These are phyloP conservation scores for Bimuria novae-zelandiae DNA, from an alignment of 2,329 filamentous ascomycete species.

Conservation along the genomic window DNA sequence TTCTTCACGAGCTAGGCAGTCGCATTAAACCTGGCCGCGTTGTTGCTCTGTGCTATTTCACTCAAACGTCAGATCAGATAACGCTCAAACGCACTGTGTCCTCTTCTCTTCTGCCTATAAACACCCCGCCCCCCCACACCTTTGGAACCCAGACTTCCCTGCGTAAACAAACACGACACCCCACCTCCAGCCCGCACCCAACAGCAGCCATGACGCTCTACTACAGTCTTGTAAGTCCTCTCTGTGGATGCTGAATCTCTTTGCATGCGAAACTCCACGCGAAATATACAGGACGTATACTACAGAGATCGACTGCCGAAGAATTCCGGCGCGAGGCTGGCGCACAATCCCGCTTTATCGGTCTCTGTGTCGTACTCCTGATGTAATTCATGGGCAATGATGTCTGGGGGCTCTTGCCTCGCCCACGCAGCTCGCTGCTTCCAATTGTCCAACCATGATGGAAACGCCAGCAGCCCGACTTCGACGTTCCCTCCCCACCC, in stretches of 20 bases:
- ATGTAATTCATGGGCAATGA: no score
- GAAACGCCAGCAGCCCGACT: constrained; percentile 5
- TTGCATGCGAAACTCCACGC: no score
- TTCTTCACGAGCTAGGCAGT: constrained; percentile 37
- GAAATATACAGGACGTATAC: no score
- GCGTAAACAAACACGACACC: no score
- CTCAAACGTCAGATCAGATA: constrained; percentile 1
- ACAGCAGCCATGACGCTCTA: constrained; percentile 66
- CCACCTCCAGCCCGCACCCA: constrained; percentile 31
- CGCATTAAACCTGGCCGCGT: constrained; percentile 15
- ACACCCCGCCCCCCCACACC: no score
- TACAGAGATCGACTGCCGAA: no score
- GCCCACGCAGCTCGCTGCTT: not conserved
- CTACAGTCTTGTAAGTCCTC: constrained; percentile 64
- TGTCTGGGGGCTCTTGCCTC: no score
- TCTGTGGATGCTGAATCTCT: not conserved
- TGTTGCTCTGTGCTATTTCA: not conserved
- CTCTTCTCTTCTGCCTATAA: constrained; percentile 20
- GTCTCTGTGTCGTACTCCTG: no score
- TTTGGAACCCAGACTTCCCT: no score
- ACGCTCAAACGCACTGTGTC: constrained; percentile 2
- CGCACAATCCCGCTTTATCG: no score
- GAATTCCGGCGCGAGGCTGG: no score
- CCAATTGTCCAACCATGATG: no score
- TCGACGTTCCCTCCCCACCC: constrained; percentile 13